phyloP scores from a whole-genome alignment of 1,139 yeast species.

The Tardiomyces digboiensis region DNA sequence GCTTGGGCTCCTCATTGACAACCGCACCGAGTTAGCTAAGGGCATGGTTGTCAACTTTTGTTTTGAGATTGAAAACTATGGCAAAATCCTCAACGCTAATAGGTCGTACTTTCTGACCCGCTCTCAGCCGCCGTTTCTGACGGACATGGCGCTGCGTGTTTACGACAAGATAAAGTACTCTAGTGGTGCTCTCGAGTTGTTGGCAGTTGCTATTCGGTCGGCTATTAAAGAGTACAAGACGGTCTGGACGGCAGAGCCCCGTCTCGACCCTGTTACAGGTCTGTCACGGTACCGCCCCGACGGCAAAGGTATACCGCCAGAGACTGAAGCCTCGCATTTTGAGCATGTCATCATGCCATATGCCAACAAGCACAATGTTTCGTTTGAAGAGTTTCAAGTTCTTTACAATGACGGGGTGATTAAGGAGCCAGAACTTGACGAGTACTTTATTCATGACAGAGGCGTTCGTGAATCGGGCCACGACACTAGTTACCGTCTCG shows the following conservation, averaged over 20 bases:
- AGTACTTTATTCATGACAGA: conserved; percentile 83
- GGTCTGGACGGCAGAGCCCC: conserved; percentile 72
- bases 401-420: conserved; percentile 61
- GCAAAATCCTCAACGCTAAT: conserved; percentile 90
- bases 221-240: conserved; percentile 81
- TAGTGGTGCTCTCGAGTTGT: conserved; percentile 43
- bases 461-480: conserved; percentile 97
- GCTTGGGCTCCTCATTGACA: conserved; percentile 68
- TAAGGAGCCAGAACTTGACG: conserved; percentile 72
- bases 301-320: conserved; percentile 92
- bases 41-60: conserved; percentile 94
- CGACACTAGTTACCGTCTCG: conserved; percentile 86
- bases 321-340: conserved; percentile 89
- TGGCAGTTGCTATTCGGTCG: conserved; percentile 56
- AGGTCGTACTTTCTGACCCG: conserved; percentile 86
- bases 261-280: conserved; percentile 69
- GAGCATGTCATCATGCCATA: conserved; percentile 61
- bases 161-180: conserved; percentile 42
- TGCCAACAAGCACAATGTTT: conserved; percentile 49
- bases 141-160: conserved; percentile 80
- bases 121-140: conserved; percentile 96
- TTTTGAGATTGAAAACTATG: conserved; percentile 84
- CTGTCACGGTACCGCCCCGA: conserved; percentile 86
- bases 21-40: conserved; percentile 57
- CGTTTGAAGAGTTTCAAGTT: conserved; percentile 61